Base-by-base conservation (phyloP, 2,329 filamentous ascomycete species). In the Diaporthe longicolla region DNA sequence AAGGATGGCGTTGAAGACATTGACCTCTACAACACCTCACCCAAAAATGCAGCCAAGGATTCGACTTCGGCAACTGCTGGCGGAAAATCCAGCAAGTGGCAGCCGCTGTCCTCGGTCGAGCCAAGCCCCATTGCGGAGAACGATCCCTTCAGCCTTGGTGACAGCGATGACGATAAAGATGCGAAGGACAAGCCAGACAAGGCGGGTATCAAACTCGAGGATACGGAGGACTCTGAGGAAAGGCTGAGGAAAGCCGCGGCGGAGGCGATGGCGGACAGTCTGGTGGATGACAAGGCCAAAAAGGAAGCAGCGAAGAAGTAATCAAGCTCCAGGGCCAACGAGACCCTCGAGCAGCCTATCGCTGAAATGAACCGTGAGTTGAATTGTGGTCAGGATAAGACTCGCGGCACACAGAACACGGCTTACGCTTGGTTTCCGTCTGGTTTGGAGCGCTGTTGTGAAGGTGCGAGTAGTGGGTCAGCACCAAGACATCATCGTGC, bases 111-210 rank as follows among this genome's bases (percentile, higher is more conserved):
- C 17, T 89, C 93, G 0, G 91, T 98, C 19, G 94, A 97, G 77
- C 95, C 95, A 1, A 93, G 90, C 76, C 95, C 96, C 19, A 93
- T 98, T 76, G 89, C 90, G 24, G 95, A 98, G 78, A 96, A 98
- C 79, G 97, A 99, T 80, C 97, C 97, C 0, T 99, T 99, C 85
- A 98, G 95, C 80, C 89, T 99, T 19, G 97, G 97, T 7, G 96
- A 98, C 79, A 97, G 95, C 80, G 96, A 98, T 78, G 95, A 98
- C 78, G 97, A 99, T 83, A 93, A 93, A 78, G 94, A 95, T 70
- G 83, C 86, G 21, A 97, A 95, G 84, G 88, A 89, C 58, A 92
- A 92, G 81, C 70, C 70, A 66, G 70, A 72, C 32, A 90, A 92
- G 73, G 79, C 86, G 63, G 86, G 87, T 72, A 81, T 81, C 72